A percentile compares a stretch with the other conserved stretches of the same genome.
These are phyloP conservation scores for Trichoderma brevicompactum DNA, from an alignment of 2,329 filamentous ascomycete species.

Conservation along the genomic window DNA sequence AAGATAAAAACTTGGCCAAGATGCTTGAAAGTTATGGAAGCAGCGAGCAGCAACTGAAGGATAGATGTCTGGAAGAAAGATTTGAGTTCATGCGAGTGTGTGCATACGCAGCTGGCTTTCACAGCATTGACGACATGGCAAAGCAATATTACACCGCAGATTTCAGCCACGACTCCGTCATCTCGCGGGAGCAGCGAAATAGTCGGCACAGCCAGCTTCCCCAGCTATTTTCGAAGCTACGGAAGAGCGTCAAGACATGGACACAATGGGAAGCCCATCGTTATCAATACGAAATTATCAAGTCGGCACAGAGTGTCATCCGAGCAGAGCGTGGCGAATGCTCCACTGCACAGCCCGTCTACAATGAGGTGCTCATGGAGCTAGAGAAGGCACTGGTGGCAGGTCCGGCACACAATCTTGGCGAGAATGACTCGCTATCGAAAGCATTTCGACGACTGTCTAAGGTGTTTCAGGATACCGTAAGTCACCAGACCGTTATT, in stretches of 20 bases:
- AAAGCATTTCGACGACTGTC: not conserved
- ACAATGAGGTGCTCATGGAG: not conserved
- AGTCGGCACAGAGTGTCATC: slow-evolving; percentile 22
- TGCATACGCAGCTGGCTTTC: not conserved
- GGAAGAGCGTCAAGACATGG: slow-evolving; percentile 18
- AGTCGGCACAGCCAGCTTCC: slow-evolving; percentile 26
- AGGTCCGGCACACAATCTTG: not conserved
- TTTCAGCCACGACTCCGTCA: slow-evolving; percentile 15
- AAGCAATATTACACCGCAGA: slow-evolving; percentile 25
- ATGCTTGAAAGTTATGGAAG: not conserved
- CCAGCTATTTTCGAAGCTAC: slow-evolving; percentile 12
- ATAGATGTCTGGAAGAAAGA: slow-evolving; percentile 17
- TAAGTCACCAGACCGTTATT: not conserved
- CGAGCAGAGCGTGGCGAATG: not conserved
- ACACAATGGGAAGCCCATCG: slow-evolving; percentile 27
- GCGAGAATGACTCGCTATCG: not conserved
- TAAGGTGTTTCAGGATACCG: not conserved
- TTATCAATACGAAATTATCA: slow-evolving; percentile 26
- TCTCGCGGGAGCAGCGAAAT: slow-evolving; percentile 21
- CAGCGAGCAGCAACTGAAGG: slow-evolving; percentile 10
- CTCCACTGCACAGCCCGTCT: not conserved
- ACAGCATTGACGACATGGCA: slow-evolving; percentile 7
- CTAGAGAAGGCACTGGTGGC: not conserved
- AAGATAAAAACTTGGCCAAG: not conserved
- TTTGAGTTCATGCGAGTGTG: slow-evolving; percentile 22